Evolutionary conservation across 1,284 basidiomycete species (phyloP).

Genomic region (Phellopilus nigrolimitatus): DNA sequence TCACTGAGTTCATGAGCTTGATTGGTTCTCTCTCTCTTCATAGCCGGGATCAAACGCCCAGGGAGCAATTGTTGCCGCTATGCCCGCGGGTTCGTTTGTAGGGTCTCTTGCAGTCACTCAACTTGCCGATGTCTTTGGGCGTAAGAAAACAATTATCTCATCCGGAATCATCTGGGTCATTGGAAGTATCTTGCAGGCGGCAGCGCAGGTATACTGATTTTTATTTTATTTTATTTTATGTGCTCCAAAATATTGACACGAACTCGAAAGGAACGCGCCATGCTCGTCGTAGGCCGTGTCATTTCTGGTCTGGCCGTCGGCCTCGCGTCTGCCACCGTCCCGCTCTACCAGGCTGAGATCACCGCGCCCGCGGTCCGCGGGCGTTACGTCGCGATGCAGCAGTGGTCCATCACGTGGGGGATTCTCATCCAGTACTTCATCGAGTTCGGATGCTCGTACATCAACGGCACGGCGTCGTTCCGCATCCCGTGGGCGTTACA

Average conservation of each 20-base stretch:
- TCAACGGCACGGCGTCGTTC: constrained; percentile 64
- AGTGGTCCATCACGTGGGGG: constrained; percentile 76
- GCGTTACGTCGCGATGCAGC: constrained; percentile 70
- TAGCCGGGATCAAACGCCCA: constrained; percentile 53
- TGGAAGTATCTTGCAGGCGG: constrained; percentile 65
- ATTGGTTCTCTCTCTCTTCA: neutral
- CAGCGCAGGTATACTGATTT: constrained; percentile 42
- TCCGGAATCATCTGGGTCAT: constrained; percentile 68
- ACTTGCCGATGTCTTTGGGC: constrained; percentile 62
- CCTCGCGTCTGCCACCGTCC: constrained; percentile 54
- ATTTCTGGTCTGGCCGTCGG: constrained; percentile 58
- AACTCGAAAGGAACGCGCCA: constrained; percentile 49
- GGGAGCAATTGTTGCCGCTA: constrained; percentile 73
- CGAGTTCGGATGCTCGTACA: constrained; percentile 71
- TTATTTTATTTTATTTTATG: constrained; percentile 3
- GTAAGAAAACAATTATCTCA: constrained; percentile 60
- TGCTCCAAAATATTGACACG: constrained; percentile 3
- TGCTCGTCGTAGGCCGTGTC: constrained; percentile 65
- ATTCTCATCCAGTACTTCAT: constrained; percentile 72
- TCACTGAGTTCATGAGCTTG: constrained; percentile 4
- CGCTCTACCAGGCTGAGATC: constrained; percentile 72
- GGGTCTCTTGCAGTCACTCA: constrained; percentile 57
- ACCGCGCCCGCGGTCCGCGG: constrained; percentile 67
- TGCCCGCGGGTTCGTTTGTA: constrained; percentile 64
- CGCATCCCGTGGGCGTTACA: constrained; percentile 78